A percentile compares a stretch with the other conserved stretches of the same genome.
phyloP scores from a whole-genome alignment of 2,329 filamentous ascomycete species.

The Venturia pyrina region DNA sequence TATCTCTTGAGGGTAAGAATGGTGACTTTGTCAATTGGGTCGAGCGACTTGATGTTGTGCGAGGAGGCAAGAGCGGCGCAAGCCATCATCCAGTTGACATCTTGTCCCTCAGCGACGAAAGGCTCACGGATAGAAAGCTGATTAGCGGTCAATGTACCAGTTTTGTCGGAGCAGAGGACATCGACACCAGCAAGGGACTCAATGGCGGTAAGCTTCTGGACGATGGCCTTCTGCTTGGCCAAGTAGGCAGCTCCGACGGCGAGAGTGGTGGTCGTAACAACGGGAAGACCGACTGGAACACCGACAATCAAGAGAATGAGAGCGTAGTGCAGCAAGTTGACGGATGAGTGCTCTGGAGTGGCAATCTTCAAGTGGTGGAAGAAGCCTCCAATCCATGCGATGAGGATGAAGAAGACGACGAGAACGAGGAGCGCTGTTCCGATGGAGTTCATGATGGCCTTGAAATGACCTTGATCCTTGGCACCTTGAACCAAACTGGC shows the following conservation, averaged over 20 bases:
- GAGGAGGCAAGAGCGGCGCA: conserved; percentile 67
- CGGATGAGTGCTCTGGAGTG: conserved; percentile 45
- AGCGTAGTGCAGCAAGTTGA: conserved; percentile 58
- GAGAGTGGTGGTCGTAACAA: conserved; percentile 68
- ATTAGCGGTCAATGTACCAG: conserved; percentile 65
- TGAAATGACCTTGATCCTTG: conserved; percentile 68
- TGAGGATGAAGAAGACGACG: conserved; percentile 68
- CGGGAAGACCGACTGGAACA: conserved; percentile 70
- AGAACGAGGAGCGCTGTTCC: conserved; percentile 63
- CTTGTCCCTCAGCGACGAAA: conserved; percentile 65
- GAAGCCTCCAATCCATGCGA: conserved; percentile 70
- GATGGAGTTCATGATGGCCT: conserved; percentile 76
- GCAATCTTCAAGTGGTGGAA: conserved; percentile 59
- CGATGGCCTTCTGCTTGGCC: conserved; percentile 67
- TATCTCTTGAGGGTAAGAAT: conserved; percentile 67
- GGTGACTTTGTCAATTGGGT: conserved; percentile 71
- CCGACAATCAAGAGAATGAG: conserved; percentile 66
- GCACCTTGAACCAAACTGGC: conserved; percentile 65
- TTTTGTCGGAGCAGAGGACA: conserved; percentile 74
- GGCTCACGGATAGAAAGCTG: conserved; percentile 69
- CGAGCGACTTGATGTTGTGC: conserved; percentile 68
- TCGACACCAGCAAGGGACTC: conserved; percentile 67
- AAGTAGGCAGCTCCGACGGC: conserved; percentile 70
- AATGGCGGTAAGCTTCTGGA: conserved; percentile 70
- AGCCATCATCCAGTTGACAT: conserved; percentile 79